Evolutionary conservation across 23 red algal genomes (phyloP), one percentile per base, ranked within the genome.

Genomic region (Gracilaria caudata): DNA sequence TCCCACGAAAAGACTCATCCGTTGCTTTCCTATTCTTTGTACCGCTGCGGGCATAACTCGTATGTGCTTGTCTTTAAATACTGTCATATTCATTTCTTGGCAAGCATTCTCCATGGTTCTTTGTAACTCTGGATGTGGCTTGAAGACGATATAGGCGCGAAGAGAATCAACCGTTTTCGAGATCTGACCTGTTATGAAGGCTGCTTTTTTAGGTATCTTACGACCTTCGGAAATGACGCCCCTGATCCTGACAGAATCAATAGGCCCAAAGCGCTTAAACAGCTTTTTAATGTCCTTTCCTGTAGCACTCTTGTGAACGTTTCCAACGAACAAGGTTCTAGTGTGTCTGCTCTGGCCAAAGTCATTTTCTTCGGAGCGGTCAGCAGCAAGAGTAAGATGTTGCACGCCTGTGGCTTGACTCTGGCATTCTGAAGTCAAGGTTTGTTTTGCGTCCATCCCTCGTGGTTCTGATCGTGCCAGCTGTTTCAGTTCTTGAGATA

Each of bases 281-380:
- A 98, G 81, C 28, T 77, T 68, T 39, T 77, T 81, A n/a, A 98
- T 79, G 2, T 94, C 86, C 39, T 86, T 88, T 61, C 83, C 43
- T 26, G 41, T 56, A 17, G 89, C 88, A 20, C 55, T 37, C 7
- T 68, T 53, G 61, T 92, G 73, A 26, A 98, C 81, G 39, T 98
- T 98, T 68, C 96, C 96, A 3, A 94, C 91, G 64, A 94, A 98
- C 0, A 94, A 28, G 20, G 96, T 98, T 60, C 95, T 80, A 5
- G 41, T 29, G 2, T 91, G 26, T 38, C 87, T 81, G 70, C 70
- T 75, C 25, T 75, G 37, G 26, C 37, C 37, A n/a, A 10, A 46
- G 37, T 75, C 70, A 37, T 73, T 80, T 34, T 80, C 85, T 28
- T 89, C 76, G 21, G 73, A 46, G 29, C 37, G 29, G 33, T 75